Evolutionary conservation across 2,329 filamentous ascomycete genomes (phyloP).

Genomic region (Hypoxylon rubiginosum): DNA sequence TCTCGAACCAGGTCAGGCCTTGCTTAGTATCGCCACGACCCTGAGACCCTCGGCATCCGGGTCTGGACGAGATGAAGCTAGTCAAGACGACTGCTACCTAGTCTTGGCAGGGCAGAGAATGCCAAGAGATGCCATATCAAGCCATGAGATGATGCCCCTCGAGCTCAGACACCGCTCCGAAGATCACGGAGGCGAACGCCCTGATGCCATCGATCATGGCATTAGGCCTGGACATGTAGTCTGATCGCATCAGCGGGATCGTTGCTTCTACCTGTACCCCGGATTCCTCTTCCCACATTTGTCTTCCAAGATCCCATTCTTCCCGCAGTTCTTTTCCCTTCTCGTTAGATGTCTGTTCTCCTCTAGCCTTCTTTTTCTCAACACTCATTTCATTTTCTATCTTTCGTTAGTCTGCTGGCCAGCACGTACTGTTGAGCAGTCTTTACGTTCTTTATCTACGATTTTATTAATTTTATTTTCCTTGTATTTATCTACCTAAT

Average conservation of each 20-base stretch:
- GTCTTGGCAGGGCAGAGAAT: slow-evolving; percentile 5
- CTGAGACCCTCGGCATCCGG: slow-evolving; percentile 4
- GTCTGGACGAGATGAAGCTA: neutral
- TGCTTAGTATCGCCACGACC: slow-evolving; percentile 3
- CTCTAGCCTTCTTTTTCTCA: slow-evolving; percentile 21
- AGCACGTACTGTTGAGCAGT: slow-evolving; percentile 40
- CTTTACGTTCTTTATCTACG: slow-evolving; percentile 28
- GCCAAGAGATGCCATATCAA: slow-evolving; percentile 30
- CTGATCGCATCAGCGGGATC: slow-evolving; percentile 25
- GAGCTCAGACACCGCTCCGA: slow-evolving; percentile 20
- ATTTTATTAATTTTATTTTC: slow-evolving; percentile 7
- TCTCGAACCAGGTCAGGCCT: slow-evolving; percentile 1
- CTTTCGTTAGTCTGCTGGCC: slow-evolving; percentile 40
- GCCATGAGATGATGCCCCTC: slow-evolving; percentile 23
- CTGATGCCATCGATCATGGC: slow-evolving; percentile 21
- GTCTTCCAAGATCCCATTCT: slow-evolving; percentile 22
- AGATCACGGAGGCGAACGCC: slow-evolving; percentile 34
- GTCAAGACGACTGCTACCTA: slow-evolving; percentile 3
- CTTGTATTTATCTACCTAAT: slow-evolving; percentile 18
- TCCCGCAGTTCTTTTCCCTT: slow-evolving; percentile 35
- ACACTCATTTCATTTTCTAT: slow-evolving; percentile 26
- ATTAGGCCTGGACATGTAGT: slow-evolving; percentile 36
- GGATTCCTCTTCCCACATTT: slow-evolving; percentile 22
- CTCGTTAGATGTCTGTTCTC: slow-evolving; percentile 16
- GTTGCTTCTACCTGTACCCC: slow-evolving; percentile 15